These are phyloP conservation scores for Delphinella strobiligena DNA, from an alignment of 2,329 filamentous ascomycete species.

Conservation along the genomic window DNA sequence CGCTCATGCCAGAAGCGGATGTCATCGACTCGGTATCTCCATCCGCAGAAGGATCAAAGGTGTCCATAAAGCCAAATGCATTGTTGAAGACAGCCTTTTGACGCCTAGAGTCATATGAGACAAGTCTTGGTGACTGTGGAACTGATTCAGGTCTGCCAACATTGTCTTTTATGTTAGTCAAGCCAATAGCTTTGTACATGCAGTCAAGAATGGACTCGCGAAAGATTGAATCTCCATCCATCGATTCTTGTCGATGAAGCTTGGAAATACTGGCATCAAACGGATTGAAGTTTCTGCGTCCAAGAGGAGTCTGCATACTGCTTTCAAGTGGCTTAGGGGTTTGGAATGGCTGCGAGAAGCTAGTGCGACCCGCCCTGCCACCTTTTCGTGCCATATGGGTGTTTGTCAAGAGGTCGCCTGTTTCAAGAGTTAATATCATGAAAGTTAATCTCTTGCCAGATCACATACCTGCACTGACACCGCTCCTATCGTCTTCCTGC, in stretches of 20 bases:
- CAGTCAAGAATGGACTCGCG: constrained; percentile 84
- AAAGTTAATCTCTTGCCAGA: too few species aligned
- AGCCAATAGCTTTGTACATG: constrained; percentile 85
- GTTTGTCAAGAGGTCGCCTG: constrained; percentile 73
- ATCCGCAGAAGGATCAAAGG: constrained; percentile 64
- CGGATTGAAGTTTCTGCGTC: constrained; percentile 29
- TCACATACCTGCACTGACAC: constrained; percentile 40
- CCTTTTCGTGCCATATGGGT: constrained; percentile 56
- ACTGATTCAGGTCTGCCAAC: constrained; percentile 60
- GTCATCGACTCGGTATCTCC: constrained; percentile 76
- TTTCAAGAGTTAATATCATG: too few species aligned
- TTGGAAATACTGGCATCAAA: constrained; percentile 22
- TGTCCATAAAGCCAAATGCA: constrained; percentile 83
- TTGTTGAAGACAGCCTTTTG: constrained; percentile 74
- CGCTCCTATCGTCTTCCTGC: constrained; percentile 20
- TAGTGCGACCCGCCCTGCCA: constrained; percentile 34
- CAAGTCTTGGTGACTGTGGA: constrained; percentile 72
- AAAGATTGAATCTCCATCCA: constrained; percentile 83
- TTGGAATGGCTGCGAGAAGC: constrained; percentile 38
- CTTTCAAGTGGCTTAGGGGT: constrained; percentile 22
- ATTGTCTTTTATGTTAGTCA: constrained; percentile 56
- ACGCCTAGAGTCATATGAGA: constrained; percentile 70
- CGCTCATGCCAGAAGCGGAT: constrained; percentile 33
- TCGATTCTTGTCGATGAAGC: constrained; percentile 62
- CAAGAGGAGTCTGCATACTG: constrained; percentile 32